Evolutionary conservation across 768 basidiomycete genomes (phyloP), one percentile per base, ranked within the genome.

Genomic region (Rickenella mellea): DNA sequence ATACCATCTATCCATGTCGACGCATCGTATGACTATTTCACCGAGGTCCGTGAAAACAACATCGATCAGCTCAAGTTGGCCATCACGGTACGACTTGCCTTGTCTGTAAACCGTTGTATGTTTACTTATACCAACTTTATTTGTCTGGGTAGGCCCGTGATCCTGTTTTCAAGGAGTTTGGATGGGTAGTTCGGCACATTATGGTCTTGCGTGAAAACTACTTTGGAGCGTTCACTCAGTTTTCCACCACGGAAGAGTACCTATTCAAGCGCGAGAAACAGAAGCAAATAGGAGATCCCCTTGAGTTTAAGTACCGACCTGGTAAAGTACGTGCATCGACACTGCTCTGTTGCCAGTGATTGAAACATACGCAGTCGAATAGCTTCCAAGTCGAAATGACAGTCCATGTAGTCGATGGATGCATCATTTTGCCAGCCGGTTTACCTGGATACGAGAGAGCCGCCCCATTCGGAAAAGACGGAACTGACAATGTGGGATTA

Each of bases 121-220:
- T 24, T 6, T 17, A 39, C 29, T 24, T 8, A n/a, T 19, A 10
- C 20, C 19, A n/a, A n/a, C n/a, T n/a, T n/a, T n/a, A n/a, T 6
- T 42, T 42, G 26, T 33, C 36, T 39, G 39, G 26, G 22, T 47
- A 87, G 85, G 53, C 64, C 0, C 53, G 61, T 6, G 69, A 78
- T 26, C 55, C 79, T 26, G 63, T 74, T 7, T 83, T 81, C 63
- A 85, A 83, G 56, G 66, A 70, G 1, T 63, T 90, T 40, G 93
- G 91, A 19, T 96, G 93, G 93, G 79, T 80, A 2, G 74, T 93
- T 46, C 78, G 92, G 27, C 81, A 90, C 54, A 71, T 94, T 49
- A 85, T 98, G 78, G 77, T 83, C 29, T 55, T 96, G 44, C 79
- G 84, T 35, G 90, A 94, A 54, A 97, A 97, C 60, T 98, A 98